Evolutionary conservation across 1,284 basidiomycete species (phyloP).

Genomic region (Taiwanofungus camphoratus): DNA sequence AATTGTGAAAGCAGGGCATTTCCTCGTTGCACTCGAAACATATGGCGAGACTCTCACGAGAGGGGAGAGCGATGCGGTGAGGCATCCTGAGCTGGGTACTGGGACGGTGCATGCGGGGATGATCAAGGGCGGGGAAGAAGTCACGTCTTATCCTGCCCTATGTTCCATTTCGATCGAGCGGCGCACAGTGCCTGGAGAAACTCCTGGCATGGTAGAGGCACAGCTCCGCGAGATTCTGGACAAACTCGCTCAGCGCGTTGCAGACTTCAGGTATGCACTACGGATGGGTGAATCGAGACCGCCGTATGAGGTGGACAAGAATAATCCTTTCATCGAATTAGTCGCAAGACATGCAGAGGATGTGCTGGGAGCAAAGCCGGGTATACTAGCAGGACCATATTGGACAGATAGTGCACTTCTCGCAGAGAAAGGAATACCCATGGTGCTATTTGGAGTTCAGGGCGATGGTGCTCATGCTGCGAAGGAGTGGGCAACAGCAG

Average conservation of each 20-base stretch:
- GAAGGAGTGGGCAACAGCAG: conserved; percentile 2
- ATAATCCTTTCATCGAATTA: conserved; percentile 3
- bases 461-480: conserved; percentile 8
- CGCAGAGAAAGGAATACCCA: conserved; percentile 8
- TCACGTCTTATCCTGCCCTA: conserved; percentile 9
- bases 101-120: conserved; percentile 6
- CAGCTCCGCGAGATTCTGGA: conserved; percentile 7
- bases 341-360: conserved; percentile 3
- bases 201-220: conserved; percentile 3
- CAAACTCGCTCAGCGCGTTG: neutral
- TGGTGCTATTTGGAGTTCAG: conserved; percentile 8
- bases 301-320: conserved; percentile 5
- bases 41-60: conserved; percentile 3
- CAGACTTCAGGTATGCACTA: conserved; percentile 6
- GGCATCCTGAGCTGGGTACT: conserved; percentile 4
- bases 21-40: conserved; percentile 10
- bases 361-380: neutral
- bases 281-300: conserved; percentile 5
- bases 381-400: conserved; percentile 1
- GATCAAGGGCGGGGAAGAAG: conserved; percentile 11
- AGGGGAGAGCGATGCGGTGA: neutral
- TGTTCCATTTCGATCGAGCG: conserved; percentile 9
- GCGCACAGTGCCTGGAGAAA: conserved; percentile 10
- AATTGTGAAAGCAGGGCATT: conserved; percentile 10
- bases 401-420: conserved; percentile 10